A percentile compares a stretch with the other conserved stretches of the same genome.
Evolutionary conservation across 352 stramenopile genomes (phyloP).

Genomic region (Phytophthora sp.): DNA sequence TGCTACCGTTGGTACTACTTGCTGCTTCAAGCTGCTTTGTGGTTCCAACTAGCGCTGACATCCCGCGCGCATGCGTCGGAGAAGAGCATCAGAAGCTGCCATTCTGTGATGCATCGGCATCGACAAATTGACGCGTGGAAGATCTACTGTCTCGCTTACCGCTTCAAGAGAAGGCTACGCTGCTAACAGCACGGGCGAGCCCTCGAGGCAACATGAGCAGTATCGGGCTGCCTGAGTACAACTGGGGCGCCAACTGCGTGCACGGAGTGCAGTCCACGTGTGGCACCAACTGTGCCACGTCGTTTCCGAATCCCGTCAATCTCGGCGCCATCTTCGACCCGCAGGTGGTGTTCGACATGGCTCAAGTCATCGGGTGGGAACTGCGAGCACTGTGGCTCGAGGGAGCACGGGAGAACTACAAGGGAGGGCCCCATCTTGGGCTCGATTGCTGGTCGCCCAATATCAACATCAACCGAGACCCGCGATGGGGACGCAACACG

Average conservation of each 20-base stretch:
- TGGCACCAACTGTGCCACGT: conserved; percentile 77
- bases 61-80: conserved; percentile 56
- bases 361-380: conserved; percentile 83
- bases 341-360: conserved; percentile 74
- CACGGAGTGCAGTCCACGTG: conserved; percentile 90
- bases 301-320: conserved; percentile 90
- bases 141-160: conserved; percentile 73
- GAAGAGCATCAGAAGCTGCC: conserved; percentile 37
- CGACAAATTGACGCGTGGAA: conserved; percentile 56
- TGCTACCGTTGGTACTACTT: conserved; percentile 1
- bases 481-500: conserved; percentile 92
- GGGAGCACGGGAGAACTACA: conserved; percentile 68
- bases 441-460: conserved; percentile 94
- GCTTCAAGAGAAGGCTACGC: conserved; percentile 65
- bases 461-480: conserved; percentile 95
- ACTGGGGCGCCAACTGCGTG: conserved; percentile 93
- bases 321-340: conserved; percentile 90
- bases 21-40: conserved; percentile 6
- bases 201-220: conserved; percentile 67
- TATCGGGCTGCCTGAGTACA: conserved; percentile 88
- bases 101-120: conserved; percentile 51
- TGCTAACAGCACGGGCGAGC: conserved; percentile 67
- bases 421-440: conserved; percentile 60
- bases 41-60: conserved; percentile 14
- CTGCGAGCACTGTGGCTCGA: conserved; percentile 75